Base-by-base conservation (phyloP, 1,139 yeast genomes). In the Diutina sp. region DNA sequence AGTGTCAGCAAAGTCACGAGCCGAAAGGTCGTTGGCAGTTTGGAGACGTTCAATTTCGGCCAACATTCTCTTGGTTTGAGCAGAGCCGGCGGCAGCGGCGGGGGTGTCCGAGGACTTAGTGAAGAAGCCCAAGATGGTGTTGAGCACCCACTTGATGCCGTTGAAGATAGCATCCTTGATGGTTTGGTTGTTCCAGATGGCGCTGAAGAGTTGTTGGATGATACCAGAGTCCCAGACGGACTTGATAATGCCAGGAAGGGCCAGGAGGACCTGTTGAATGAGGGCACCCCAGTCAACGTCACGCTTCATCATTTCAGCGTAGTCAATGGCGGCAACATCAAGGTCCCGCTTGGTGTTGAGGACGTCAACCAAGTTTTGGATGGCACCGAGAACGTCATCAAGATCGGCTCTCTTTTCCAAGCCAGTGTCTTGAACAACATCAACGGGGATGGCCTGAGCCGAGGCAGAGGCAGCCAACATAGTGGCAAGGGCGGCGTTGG, bases 171-270 rank as follows among this genome's bases (percentile, higher is more conserved):
- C 44, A 16, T 50, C 53, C 16, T 29, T 55, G 48, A 67, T 58
- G 7, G 62, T 59, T 55, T 63, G 64, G 59, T 68, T 66, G 58
- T 65, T 65, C 56, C 67, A 61, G 44, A 70, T 60, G 11, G 65
- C 61, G 21, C 57, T 58, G 54, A 69, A 62, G 54, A 69, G 61
- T 21, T 62, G 60, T 35, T 65, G 62, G 29, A 67, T 61, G 50
- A 69, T 60, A 9, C 66, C 70, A 21, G 71, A 66, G 55, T 64
- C 62, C 18, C 65, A 57, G 55, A 71, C 66, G 8, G 65, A 60
- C 55, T 60, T 59, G 52, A 69, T 64, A 18, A 70, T 2, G 12
- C n/a, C n/a, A 14, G 53, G 53, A 11, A 50, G 41, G n/a, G 14
- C 60, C 3, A 58, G 35, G 14, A 59, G 28, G 47, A 60, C 30